Evolutionary conservation across 495 filamentous ascomycete species (phyloP), one percentile per base, ranked within the genome.

Genomic region (Daldinia decipiens): DNA sequence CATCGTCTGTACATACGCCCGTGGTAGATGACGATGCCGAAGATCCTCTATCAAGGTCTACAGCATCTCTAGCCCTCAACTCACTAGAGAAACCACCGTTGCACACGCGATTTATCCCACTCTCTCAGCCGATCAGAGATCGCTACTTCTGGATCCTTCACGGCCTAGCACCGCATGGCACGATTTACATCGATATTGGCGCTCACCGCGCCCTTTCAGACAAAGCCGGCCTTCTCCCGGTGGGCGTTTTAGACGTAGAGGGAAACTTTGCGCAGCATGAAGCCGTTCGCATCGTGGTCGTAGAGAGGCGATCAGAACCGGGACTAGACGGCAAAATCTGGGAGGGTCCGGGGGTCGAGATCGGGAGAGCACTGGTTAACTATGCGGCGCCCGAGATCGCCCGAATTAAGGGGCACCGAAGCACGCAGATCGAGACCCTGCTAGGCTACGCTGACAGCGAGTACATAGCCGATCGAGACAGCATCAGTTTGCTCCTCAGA

Each of bases 91-190:
- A 74, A 17, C 82, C 85, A 13, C 94, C 94, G 1, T 83, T 97
- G 0, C 95, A 99, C 72, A 99, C 95, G 13, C 89, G 95, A 59
- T 99, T 99, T 80, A 85, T 97, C 15, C 93, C 93, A 4, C 93
- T 92, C n/a, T 84, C 87, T 1, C 87, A 92, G 26, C 93, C 95
- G 0, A 93, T 99, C 27, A 89, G 93, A 43, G 95, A 97, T 72
- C 90, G 94, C 52, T 92, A 93, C 71, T 98, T 99, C 85, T 98
- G 96, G 95, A 88, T 99, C 54, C 88, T 98, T 0, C 92, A 99
- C 75, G 95, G 95, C 27, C 87, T 98, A n/a, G 89, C 90, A 4
- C 92, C 96, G 3, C 93, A 95, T 70, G 95, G 95, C 1, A 97
- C 90, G 13, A 71, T 99, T 6, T 97, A 91, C 76, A 97, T 99